Conservation (phyloP, 1,284 basidiomycete genomes). For the Pseudozyma thailandica region DNA sequence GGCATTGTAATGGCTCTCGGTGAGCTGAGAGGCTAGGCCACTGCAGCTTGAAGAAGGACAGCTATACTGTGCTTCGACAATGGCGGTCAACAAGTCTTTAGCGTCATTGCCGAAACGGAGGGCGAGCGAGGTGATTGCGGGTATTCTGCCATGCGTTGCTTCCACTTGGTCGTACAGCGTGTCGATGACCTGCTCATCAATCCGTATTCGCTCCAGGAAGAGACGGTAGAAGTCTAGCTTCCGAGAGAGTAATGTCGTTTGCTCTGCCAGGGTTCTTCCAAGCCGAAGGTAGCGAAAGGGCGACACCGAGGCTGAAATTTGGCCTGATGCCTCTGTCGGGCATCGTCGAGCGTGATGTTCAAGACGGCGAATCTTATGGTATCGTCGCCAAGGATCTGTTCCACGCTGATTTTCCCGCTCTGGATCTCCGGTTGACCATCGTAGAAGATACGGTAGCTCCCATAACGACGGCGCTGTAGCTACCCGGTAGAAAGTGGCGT, state of each 20-base stretch:
- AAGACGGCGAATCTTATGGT: constrained; percentile 10
- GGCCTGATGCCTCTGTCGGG: constrained; percentile 4
- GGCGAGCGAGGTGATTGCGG: constrained; percentile 15
- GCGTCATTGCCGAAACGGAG: constrained; percentile 37
- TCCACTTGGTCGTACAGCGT: constrained; percentile 35
- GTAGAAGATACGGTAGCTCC: constrained; percentile 37
- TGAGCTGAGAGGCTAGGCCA: not conserved
- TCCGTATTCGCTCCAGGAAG: constrained; percentile 37
- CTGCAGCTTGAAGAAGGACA: constrained; percentile 15
- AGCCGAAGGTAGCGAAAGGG: constrained; percentile 25
- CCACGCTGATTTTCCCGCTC: constrained; percentile 16
- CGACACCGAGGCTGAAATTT: not conserved
- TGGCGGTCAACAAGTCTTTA: constrained; percentile 39
- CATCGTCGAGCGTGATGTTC: constrained; percentile 17
- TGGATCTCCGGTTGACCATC: constrained; percentile 39
- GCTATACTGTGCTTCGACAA: constrained; percentile 34
- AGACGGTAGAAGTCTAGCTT: constrained; percentile 42
- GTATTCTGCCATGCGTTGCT: constrained; percentile 21
- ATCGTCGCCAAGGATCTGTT: constrained; percentile 10
- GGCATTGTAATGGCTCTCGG: not conserved
- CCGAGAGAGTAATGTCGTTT: not conserved
- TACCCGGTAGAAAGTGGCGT: constrained; percentile 27
- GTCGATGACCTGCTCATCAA: constrained; percentile 42
- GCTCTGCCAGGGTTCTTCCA: not conserved
- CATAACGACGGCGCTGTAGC: constrained; percentile 36